Evolutionary conservation across 805 yeast species (phyloP).

Genomic region (Suhomyces pyralidae): DNA sequence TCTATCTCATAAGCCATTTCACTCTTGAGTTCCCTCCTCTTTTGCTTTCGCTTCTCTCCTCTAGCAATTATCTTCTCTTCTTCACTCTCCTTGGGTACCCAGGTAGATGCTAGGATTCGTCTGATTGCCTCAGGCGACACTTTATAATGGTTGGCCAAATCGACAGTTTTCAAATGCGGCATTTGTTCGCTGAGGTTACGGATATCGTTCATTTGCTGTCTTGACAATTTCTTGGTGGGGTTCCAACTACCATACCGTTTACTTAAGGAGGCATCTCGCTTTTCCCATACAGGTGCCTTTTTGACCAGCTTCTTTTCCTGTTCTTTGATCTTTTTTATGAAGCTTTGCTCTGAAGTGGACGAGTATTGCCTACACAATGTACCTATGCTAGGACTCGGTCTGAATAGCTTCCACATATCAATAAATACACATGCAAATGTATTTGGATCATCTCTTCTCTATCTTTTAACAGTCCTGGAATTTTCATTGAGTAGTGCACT

Average conservation of each 20-base stretch:
- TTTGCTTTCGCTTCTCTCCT: constrained; percentile 39
- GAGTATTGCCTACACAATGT: not conserved
- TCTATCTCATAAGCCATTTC: constrained; percentile 9
- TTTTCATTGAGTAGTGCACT: not conserved
- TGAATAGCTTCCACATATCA: not conserved
- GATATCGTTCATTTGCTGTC: constrained; percentile 67
- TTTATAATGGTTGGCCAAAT: constrained; percentile 60
- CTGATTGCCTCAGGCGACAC: constrained; percentile 82
- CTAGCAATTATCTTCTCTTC: constrained; percentile 42
- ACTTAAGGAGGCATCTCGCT: constrained; percentile 59
- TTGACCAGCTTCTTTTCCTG: constrained; percentile 39
- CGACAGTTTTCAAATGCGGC: constrained; percentile 61
- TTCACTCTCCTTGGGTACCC: constrained; percentile 66
- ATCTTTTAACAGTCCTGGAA: not conserved
- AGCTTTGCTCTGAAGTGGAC: not conserved
- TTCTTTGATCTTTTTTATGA: constrained; percentile 10
- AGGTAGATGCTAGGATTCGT: constrained; percentile 71
- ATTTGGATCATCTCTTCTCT: not conserved
- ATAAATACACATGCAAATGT: not conserved
- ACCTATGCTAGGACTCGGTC: not conserved
- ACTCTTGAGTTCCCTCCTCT: constrained; percentile 11
- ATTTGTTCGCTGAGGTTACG: constrained; percentile 50
- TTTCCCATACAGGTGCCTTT: constrained; percentile 55
- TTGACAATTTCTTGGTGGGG: constrained; percentile 63
- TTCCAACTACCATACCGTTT: constrained; percentile 68